Base-by-base conservation (phyloP, 2,329 filamentous ascomycete genomes). In the Hypoxylon sp. region DNA sequence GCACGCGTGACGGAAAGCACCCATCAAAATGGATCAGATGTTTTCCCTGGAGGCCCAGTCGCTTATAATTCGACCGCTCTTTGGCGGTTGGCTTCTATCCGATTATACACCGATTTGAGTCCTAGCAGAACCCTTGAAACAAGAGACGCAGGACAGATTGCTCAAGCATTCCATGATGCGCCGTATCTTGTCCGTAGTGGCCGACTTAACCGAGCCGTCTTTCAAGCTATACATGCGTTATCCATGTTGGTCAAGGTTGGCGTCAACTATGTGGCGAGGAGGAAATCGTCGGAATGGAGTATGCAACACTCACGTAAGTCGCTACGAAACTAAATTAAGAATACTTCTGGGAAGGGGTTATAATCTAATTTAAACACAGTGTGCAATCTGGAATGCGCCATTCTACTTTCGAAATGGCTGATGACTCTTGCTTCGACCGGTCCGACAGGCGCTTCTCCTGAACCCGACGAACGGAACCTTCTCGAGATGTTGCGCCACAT, bases 201-300 rank as follows among this genome's bases (percentile, higher is more conserved):
- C 18, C 84, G 86, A 30, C 81, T 91, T 22, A 87, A 86, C 32
- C 81, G 88, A 46, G 89, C 89, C 0, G 85, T 91, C 0, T 83
- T 90, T 26, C 89, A 92, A 71, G 87, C 88, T 1, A 86, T 89
- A 26, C 89, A 91, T 72, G 89, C 89, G 0, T 78, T 92, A 33
- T 89, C 88, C 2, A 88, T 91, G 80, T 79, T 89, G 22, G 86
- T 90, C 62, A 89, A 89, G 73, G 81, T 83, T 12, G 87, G 87
- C 0, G 86, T 89, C 18, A 87, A 87, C 69, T 89, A 87, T 69
- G 85, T 89, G 49, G 86, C 87, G 42, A 82, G 85, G 67, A 85
- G 85, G 4, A 88, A 88, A 75, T 86, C 85, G 1, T 79, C 85
- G 0, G 84, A 88, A 72, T 88, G 87, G 87, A 88, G 86, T 71